These are phyloP conservation scores for Berkeleyomyces basicola DNA, from an alignment of 2,329 filamentous ascomycete genomes.

Conservation along the genomic window DNA sequence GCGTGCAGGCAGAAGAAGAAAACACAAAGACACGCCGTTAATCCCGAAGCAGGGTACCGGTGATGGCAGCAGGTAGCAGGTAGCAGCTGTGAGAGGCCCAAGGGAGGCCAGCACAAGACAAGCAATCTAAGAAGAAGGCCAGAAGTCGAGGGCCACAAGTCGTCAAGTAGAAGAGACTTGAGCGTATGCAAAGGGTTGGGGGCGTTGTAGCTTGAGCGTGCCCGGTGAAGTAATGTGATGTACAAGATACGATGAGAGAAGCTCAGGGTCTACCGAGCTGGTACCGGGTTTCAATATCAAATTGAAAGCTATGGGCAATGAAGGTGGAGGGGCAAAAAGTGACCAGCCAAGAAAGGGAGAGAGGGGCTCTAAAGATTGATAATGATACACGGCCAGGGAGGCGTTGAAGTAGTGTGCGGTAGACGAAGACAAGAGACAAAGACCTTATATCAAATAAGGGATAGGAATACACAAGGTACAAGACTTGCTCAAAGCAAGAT, in stretches of 20 bases:
- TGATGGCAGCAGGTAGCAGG: background rate
- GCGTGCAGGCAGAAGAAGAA: background rate
- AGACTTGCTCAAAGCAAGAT: background rate
- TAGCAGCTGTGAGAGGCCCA: background rate
- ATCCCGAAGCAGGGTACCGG: background rate
- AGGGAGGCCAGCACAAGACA: background rate
- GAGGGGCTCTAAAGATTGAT: background rate
- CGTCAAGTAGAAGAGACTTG: background rate
- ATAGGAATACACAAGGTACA: background rate
- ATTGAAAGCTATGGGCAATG: background rate
- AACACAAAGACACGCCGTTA: constrained; percentile 11
- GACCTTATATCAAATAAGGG: background rate
- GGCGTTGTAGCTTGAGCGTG: background rate
- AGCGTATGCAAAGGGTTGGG: background rate
- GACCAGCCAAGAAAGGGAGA: background rate
- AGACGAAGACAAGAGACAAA: background rate
- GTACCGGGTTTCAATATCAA: background rate
- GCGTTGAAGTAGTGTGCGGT: background rate
- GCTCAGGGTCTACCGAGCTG: background rate
- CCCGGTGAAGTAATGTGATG: background rate
- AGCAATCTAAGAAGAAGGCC: background rate
- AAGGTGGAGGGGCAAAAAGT: background rate
- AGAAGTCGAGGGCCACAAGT: background rate
- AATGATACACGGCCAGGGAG: background rate
- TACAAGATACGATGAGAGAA: background rate